Base-by-base conservation (phyloP, 2,329 filamentous ascomycete species). In the Fusarium sp. region DNA sequence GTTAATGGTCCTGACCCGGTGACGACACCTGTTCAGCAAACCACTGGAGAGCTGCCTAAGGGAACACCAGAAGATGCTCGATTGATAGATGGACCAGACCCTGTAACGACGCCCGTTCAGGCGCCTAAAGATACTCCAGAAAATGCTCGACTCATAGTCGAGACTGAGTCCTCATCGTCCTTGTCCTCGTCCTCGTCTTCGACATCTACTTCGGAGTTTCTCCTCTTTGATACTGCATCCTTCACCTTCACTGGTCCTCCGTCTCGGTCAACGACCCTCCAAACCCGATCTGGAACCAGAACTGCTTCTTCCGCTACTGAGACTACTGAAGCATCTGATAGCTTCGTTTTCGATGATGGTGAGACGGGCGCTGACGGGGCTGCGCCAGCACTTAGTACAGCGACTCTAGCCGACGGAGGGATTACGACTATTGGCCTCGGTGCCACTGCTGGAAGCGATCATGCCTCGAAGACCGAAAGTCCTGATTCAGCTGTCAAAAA, bases 371-470 rank as follows among this genome's bases (percentile, higher is more conserved):
- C 66, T 54, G 61, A 66, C 36, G 72, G 73, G 38, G 62, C 54
- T 35, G 66, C 60, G 33, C 70, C 67, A 10, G 63, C 67, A 41
- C 59, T 72, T 42, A 74, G 75, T 26, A 76, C 78, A 15, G 59
- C 59, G n/a, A 79, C 75, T 22, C 49, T 77, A 24, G 56, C 68
- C 26, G 71, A 72, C n/a, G 74, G 74, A 26, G 52, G 54, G 7
- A 28, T 74, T 15, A 78, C 77, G 10, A 75, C 77, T 12, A 74
- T 75, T n/a, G 54, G 65, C 28, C 55, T 75, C 13, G 75, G 66
- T 42, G 63, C 71, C 15, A 77, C 76, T 42, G 69, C 73, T 41
- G 75, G 69, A 24, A 76, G 63, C 33, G 77, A 70, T 14, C 67
- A 70, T 22, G 45, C 69, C 17, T 73, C 73, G 18, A 73, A 71